Percentiles rank a stretch among this genome's conserved stretches.
phyloP scores from a whole-genome alignment of 2,329 filamentous ascomycete species.

The Fusarium floridanum region DNA sequence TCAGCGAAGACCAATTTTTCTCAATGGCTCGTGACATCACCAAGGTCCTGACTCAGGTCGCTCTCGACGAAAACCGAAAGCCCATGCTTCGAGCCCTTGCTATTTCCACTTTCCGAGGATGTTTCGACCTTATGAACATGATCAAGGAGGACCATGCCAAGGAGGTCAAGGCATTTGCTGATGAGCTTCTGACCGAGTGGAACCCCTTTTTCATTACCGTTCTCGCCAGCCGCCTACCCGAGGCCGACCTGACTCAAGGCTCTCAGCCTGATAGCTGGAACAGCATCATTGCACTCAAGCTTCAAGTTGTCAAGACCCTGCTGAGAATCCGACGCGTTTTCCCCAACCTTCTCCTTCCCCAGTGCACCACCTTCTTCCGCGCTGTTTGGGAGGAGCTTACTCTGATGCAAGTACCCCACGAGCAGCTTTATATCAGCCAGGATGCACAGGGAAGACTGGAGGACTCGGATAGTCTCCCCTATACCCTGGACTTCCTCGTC shows the following conservation, averaged over 20 bases:
- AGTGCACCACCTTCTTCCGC: slow-evolving; percentile 86
- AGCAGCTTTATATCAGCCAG: slow-evolving; percentile 86
- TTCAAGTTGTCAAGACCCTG: slow-evolving; percentile 94
- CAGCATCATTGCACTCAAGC: slow-evolving; percentile 85
- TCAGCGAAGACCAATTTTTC: slow-evolving; percentile 97
- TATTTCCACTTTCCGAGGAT: slow-evolving; percentile 89
- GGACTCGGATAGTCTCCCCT: slow-evolving; percentile 91
- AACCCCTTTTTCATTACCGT: slow-evolving; percentile 88
- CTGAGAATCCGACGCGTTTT: slow-evolving; percentile 91
- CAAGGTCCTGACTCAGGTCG: slow-evolving; percentile 84
- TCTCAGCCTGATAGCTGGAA: slow-evolving; percentile 78
- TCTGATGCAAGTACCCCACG: slow-evolving; percentile 78
- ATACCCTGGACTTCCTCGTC: slow-evolving; percentile 92
- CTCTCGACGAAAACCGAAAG: slow-evolving; percentile 80
- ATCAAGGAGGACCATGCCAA: slow-evolving; percentile 92
- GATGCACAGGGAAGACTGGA: slow-evolving; percentile 90
- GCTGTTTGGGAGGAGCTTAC: slow-evolving; percentile 91
- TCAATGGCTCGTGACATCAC: slow-evolving; percentile 87
- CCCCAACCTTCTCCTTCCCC: slow-evolving; percentile 82
- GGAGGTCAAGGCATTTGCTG: slow-evolving; percentile 89
- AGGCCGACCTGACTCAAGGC: slow-evolving; percentile 63
- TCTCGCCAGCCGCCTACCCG: slow-evolving; percentile 81
- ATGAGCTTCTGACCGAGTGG: slow-evolving; percentile 87
- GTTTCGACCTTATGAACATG: slow-evolving; percentile 96
- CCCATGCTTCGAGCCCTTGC: slow-evolving; percentile 84